Evolutionary conservation across 73 alveolate genomes (phyloP), one percentile per base, ranked within the genome.

Genomic region (Paramecium bursaria): DNA sequence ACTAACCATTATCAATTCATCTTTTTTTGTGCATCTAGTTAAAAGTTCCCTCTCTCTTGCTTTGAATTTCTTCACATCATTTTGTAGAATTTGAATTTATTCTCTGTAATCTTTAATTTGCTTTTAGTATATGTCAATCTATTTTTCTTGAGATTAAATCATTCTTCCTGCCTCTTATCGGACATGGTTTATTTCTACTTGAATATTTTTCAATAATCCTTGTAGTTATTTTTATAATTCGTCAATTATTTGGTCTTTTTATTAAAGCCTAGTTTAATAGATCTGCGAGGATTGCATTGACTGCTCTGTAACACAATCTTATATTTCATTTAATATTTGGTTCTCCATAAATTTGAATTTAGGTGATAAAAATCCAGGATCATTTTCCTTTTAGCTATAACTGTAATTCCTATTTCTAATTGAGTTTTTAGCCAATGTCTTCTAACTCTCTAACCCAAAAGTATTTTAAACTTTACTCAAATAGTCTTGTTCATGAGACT

Each of bases 321-420:
- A 30, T 10, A 57, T 27, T 57, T 57, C 76, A 57, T 57, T 57
- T 23, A 57, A 50, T 14, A 50, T 57, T 10, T 57, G 51, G 33
- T 50, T 30, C 27, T 50, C 33, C 33, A 30, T 50, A 57, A 57
- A 57, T 57, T 50, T 57, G 33, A 57, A 57, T 29, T 57, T 57
- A 23, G 76, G 76, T 19, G 76, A 57, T n/a, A 57, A 30, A 30
- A 57, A 57, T 27, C 76, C 76, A n/a, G 76, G 76, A 27, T 57
- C 76, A 57, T 57, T 57, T 57, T 57, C 76, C 33, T 57, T 57
- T 57, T 57, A 57, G 21, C 51, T 30, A 57, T 30, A 30, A 14
- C 76, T 57, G n/a, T 57, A 50, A 19, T 57, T 30, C 7, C 76
- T 30, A 48, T 57, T 57, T 6, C 51, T 57, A 30, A 30, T 57